A percentile compares a stretch with the other conserved stretches of the same genome.
These are phyloP conservation scores for Phytophthora tentaculata DNA, from an alignment of 352 stramenopile genomes.

Conservation along the genomic window DNA sequence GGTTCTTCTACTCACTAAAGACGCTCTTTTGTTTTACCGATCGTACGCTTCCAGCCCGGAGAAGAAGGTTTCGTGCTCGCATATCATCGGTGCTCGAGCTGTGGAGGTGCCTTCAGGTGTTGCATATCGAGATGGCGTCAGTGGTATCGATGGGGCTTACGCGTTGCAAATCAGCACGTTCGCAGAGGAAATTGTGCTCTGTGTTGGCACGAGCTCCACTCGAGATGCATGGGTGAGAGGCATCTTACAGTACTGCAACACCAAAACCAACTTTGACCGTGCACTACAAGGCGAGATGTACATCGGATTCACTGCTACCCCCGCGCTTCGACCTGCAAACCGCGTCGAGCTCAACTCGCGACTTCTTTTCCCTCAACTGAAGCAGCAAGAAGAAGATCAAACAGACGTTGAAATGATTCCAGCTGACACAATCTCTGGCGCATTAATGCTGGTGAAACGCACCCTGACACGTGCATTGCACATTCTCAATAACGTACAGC, in stretches of 20 bases:
- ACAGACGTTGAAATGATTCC: slow-evolving; percentile 7
- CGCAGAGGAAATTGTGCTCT: slow-evolving; percentile 79
- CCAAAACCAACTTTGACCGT: slow-evolving; percentile 53
- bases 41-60: slow-evolving; percentile 65
- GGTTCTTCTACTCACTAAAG: slow-evolving; percentile 67
- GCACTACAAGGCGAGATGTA: slow-evolving; percentile 42
- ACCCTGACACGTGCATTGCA: slow-evolving; percentile 42
- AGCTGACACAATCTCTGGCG: slow-evolving; percentile 14
- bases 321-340: slow-evolving; percentile 53
- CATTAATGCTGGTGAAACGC: slow-evolving; percentile 35
- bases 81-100: slow-evolving; percentile 61
- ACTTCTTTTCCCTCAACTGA: slow-evolving; percentile 55
- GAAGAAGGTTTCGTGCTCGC: slow-evolving; percentile 49
- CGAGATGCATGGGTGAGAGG: slow-evolving; percentile 73
- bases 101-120: slow-evolving; percentile 36
- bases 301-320: slow-evolving; percentile 46
- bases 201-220: slow-evolving; percentile 61
- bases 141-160: slow-evolving; percentile 41
- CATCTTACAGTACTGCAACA: slow-evolving; percentile 62
- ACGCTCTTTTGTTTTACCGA: slow-evolving; percentile 68
- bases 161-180: slow-evolving; percentile 77
- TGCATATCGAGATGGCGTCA: slow-evolving; percentile 12
- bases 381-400: neutral
- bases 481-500: slow-evolving; percentile 44
- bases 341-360: slow-evolving; percentile 71